These are phyloP conservation scores for Tricholoma terreum DNA, from an alignment of 768 basidiomycete species.

Conservation along the genomic window DNA sequence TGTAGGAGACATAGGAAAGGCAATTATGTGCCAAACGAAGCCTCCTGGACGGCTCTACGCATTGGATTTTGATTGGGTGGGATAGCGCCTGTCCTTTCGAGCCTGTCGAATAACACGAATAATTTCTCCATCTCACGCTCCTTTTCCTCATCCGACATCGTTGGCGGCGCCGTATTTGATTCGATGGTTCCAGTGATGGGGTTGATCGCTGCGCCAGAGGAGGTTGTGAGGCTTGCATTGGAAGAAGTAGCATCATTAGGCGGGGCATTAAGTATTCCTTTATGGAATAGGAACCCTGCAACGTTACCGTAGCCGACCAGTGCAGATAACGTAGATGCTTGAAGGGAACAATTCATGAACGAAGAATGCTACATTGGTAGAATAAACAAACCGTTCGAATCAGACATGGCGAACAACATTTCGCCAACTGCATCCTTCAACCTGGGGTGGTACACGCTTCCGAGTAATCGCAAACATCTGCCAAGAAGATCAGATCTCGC, in stretches of 20 bases:
- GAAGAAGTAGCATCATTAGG: constrained; percentile 30
- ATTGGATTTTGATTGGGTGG: constrained; percentile 68
- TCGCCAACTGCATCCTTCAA: constrained; percentile 82
- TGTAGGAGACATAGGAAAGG: too few relatives aligned
- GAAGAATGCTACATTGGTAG: background rate
- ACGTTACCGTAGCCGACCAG: constrained; percentile 94
- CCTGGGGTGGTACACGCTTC: constrained; percentile 67
- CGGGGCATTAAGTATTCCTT: constrained; percentile 73
- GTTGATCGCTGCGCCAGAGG: constrained; percentile 54
- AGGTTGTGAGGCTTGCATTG: constrained; percentile 31
- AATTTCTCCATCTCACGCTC: constrained; percentile 90
- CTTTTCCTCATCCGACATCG: constrained; percentile 96
- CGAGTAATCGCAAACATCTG: constrained; percentile 71
- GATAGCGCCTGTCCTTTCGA: constrained; percentile 74
- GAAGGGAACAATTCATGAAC: constrained; percentile 1
- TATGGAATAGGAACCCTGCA: constrained; percentile 91
- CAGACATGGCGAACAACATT: constrained; percentile 80
- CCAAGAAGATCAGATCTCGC: constrained; percentile 72
- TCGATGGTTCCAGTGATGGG: constrained; percentile 81
- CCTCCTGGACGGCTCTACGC: constrained; percentile 57
- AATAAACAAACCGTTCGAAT: constrained; percentile 55
- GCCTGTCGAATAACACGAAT: constrained; percentile 86
- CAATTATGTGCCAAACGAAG: constrained; percentile 2
- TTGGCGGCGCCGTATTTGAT: constrained; percentile 33
- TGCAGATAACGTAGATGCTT: constrained; percentile 67